Evolutionary conservation across 441 rosid genomes (phyloP).

Genomic region (Metrosideros polymorpha): DNA sequence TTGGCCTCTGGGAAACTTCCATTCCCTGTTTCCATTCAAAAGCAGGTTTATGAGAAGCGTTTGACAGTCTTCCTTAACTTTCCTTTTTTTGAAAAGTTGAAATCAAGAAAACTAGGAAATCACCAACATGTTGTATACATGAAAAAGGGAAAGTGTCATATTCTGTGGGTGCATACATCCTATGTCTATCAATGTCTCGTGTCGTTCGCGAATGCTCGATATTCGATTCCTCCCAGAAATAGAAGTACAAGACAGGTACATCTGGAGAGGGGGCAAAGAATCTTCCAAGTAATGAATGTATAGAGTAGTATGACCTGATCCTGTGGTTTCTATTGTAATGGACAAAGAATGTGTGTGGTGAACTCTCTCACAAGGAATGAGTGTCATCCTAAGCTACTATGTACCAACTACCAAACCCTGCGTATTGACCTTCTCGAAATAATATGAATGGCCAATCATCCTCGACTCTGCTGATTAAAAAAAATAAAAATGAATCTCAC

Average conservation of each 20-base stretch:
- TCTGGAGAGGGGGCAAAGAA: not conserved
- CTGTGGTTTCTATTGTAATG: not conserved
- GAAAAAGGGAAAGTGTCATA: not conserved
- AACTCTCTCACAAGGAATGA: not conserved
- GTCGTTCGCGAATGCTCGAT: not conserved
- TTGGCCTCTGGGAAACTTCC: not conserved
- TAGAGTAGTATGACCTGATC: not conserved
- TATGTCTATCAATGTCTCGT: not conserved
- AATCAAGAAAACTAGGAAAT: not conserved
- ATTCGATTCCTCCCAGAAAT: not conserved
- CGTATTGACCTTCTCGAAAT: not conserved
- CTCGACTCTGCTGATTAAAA: not conserved
- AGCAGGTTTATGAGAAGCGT: not conserved
- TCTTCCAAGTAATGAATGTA: not conserved
- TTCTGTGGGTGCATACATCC: not conserved
- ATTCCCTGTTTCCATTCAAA: not conserved
- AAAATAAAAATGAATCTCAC: not conserved
- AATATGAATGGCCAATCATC: not conserved
- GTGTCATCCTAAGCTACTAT: not conserved
- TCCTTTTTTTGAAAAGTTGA: not conserved
- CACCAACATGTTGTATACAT: not conserved
- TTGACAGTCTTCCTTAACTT: not conserved
- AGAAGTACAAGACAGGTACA: not conserved
- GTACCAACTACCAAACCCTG: not conserved
- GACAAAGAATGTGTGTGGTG: not conserved